Conservation (phyloP, 208 protist species). For the Wallacemonas collosoma region DNA sequence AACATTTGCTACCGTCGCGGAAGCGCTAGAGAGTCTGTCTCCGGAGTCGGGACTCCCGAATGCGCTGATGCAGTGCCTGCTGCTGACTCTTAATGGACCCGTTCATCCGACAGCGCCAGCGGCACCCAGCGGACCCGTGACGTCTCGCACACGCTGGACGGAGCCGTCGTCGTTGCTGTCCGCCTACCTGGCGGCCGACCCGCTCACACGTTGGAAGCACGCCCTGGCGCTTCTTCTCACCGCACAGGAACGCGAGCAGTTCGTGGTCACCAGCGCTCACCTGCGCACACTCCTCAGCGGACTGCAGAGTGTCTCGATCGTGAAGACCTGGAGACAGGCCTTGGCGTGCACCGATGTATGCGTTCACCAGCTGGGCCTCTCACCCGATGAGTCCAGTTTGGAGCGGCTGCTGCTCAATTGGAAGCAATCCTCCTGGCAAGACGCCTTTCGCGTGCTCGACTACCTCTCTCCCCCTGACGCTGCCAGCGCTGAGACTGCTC, state of each 20-base stretch:
- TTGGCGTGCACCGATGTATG: conserved; percentile 42
- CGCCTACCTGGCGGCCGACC: conserved; percentile 24
- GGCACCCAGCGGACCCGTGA: background rate
- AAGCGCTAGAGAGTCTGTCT: conserved; percentile 23
- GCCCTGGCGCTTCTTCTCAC: conserved; percentile 45
- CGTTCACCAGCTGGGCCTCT: conserved; percentile 25
- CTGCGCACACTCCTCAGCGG: conserved; percentile 59
- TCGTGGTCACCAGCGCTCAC: conserved; percentile 59
- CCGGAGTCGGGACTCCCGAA: conserved; percentile 30
- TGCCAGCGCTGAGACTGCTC: background rate
- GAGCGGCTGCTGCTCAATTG: conserved; percentile 64
- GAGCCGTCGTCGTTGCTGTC: too few relatives aligned
- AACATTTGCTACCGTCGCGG: conserved; percentile 39
- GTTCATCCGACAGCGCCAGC: background rate
- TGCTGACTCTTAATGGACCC: conserved; percentile 56
- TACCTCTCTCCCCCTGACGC: conserved; percentile 8
- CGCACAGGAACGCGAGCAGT: conserved; percentile 23
- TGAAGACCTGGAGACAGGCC: conserved; percentile 51
- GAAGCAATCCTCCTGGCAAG: conserved; percentile 66
- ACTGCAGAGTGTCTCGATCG: conserved; percentile 68
- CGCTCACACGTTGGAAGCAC: conserved; percentile 40
- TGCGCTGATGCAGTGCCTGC: conserved; percentile 69
- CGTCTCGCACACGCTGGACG: too few relatives aligned
- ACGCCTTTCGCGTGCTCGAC: conserved; percentile 66
- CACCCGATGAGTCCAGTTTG: conserved; percentile 52